phyloP scores from a whole-genome alignment of 2,329 filamentous ascomycete species.

The Dactylellina leptospora region DNA sequence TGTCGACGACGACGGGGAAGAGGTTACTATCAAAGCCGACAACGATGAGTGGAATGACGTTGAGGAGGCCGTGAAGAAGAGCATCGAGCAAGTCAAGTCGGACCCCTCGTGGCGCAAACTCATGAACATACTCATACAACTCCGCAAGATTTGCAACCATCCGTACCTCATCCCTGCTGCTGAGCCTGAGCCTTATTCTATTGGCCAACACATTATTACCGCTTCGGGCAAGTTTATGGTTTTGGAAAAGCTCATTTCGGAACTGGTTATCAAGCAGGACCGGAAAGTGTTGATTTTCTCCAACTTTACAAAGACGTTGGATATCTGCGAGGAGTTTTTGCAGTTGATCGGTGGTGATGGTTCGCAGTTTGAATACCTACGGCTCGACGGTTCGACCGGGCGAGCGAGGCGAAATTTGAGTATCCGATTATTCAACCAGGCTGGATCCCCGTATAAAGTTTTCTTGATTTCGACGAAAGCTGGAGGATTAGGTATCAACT shows the following conservation, averaged over 20 bases:
- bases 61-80: conserved; percentile 62
- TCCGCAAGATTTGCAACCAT: conserved; percentile 67
- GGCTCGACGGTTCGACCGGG: conserved; percentile 65
- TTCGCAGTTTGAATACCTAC: conserved; percentile 62
- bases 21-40: conserved; percentile 57
- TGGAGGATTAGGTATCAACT: conserved; percentile 67
- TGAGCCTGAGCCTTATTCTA: conserved; percentile 62
- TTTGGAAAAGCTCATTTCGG: conserved; percentile 65
- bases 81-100: conserved; percentile 59
- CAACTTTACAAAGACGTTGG: conserved; percentile 65
- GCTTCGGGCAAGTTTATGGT: conserved; percentile 69
- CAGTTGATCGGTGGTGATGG: conserved; percentile 62
- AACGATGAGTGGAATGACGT: conserved; percentile 64
- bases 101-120: conserved; percentile 63
- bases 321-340: conserved; percentile 66
- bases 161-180: conserved; percentile 65
- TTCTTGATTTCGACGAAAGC: conserved; percentile 68
- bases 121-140: conserved; percentile 68
- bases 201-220: conserved; percentile 64
- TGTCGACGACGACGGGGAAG: conserved; percentile 59
- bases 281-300: conserved; percentile 70
- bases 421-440: conserved; percentile 66
- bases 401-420: conserved; percentile 65
- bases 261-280: conserved; percentile 64
- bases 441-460: conserved; percentile 63